Percentiles rank a stretch among this genome's conserved stretches.
These are phyloP conservation scores for Rusavskia elegans DNA, from an alignment of 495 filamentous ascomycete species.

Conservation along the genomic window DNA sequence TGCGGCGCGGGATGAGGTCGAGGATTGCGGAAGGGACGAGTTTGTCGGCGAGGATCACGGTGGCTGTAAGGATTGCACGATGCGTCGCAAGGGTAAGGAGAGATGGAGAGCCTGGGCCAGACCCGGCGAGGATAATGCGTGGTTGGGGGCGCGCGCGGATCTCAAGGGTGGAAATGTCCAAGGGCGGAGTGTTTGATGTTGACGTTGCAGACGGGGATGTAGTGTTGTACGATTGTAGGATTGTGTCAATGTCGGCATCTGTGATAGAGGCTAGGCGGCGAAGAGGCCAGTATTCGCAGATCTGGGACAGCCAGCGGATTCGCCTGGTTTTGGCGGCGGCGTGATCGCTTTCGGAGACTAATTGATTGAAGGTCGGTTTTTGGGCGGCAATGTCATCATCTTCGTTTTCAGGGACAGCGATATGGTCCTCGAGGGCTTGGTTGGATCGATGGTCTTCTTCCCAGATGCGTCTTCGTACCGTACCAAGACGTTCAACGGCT, in stretches of 20 bases:
- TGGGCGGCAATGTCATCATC: conserved; percentile 79
- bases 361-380: conserved; percentile 66
- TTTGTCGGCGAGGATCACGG: conserved; percentile 88
- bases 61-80: conserved; percentile 67
- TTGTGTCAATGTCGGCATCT: conserved; percentile 58
- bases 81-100: conserved; percentile 79
- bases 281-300: conserved; percentile 98
- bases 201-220: conserved; percentile 3
- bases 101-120: conserved; percentile 86
- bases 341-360: conserved; percentile 56
- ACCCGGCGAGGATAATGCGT: conserved; percentile 75
- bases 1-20: conserved; percentile 77
- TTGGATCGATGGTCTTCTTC: conserved; percentile 52
- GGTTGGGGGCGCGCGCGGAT: conserved; percentile 22
- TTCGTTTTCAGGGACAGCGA: conserved; percentile 33
- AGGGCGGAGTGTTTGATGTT: conserved; percentile 6
- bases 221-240: conserved; percentile 48
- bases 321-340: conserved; percentile 64
- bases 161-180: conserved; percentile 11
- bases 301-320: conserved; percentile 86
- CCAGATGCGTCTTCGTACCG: conserved; percentile 58
- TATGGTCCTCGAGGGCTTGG: conserved; percentile 22
- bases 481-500: conserved; percentile 65
- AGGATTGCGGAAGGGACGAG: conserved; percentile 80
- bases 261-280: conserved; percentile 61